Conservation (phyloP, 495 filamentous ascomycete species). For the Tuber microsphaerosporum region DNA sequence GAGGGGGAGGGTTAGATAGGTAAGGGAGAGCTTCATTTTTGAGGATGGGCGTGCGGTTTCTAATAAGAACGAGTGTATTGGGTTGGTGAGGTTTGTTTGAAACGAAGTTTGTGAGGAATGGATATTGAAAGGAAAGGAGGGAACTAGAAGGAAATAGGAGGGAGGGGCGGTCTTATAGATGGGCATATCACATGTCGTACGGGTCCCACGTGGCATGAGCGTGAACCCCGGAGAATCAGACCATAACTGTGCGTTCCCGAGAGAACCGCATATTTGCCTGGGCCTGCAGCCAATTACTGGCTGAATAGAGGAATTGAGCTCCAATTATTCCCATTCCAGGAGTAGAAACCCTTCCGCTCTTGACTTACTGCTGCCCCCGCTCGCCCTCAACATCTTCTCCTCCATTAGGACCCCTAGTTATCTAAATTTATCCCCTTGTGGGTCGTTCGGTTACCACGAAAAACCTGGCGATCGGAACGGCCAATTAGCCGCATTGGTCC, state of each 20-base stretch:
- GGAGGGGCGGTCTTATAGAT: background rate
- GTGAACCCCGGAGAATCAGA: background rate
- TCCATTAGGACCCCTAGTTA: no score
- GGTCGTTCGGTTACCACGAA: background rate
- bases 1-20: constrained; percentile 17
- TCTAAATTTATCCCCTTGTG: background rate
- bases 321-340: background rate
- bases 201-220: background rate
- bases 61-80: background rate
- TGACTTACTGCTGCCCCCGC: background rate
- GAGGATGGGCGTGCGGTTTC: background rate
- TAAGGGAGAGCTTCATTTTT: constrained; percentile 34
- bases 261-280: background rate
- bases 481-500: background rate
- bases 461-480: background rate
- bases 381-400: background rate
- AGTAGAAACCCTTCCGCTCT: background rate
- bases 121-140: background rate
- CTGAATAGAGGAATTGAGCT: background rate
- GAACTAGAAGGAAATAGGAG: background rate
- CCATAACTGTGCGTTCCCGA: background rate
- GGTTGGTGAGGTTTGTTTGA: background rate
- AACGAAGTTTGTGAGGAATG: background rate
- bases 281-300: background rate
- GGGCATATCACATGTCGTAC: background rate